These are phyloP conservation scores for Pichia sp. DNA, from an alignment of 1,139 yeast species.

Conservation along the genomic window DNA sequence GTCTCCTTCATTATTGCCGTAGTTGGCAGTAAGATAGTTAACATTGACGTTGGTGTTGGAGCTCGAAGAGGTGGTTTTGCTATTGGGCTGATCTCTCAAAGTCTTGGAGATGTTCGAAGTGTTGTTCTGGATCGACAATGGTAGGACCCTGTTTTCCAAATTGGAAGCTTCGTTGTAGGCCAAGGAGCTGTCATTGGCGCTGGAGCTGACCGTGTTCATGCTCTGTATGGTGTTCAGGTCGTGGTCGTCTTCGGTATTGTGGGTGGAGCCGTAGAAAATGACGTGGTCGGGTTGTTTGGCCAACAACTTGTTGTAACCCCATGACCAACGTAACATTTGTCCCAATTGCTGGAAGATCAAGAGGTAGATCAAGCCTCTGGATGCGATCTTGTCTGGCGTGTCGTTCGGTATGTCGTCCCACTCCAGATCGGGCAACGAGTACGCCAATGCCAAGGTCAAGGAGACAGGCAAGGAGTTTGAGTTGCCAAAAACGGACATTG, in stretches of 20 bases:
- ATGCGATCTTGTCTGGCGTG: constrained; percentile 65
- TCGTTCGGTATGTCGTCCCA: constrained; percentile 75
- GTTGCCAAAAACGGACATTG: constrained; percentile 86
- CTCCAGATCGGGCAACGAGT: constrained; percentile 63
- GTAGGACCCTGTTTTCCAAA: neutral
- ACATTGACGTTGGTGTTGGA: neutral
- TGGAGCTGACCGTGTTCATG: neutral
- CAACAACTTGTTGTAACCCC: constrained; percentile 80
- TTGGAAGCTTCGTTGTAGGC: constrained; percentile 1
- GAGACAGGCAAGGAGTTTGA: constrained; percentile 80
- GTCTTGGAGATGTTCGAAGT: too few species aligned
- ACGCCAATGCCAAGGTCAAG: constrained; percentile 64
- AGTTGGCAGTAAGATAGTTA: neutral
- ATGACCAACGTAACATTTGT: constrained; percentile 80
- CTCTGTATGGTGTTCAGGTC: constrained; percentile 5
- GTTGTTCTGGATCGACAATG: neutral
- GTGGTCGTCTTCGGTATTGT: constrained; percentile 3
- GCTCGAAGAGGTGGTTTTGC: neutral
- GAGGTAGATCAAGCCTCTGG: constrained; percentile 73
- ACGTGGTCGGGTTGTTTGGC: constrained; percentile 44
- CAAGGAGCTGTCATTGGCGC: neutral
- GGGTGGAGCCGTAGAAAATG: constrained; percentile 18
- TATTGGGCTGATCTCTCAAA: neutral
- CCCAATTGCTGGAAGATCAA: constrained; percentile 82
- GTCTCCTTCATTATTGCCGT: neutral